Evolutionary conservation across 2,329 filamentous ascomycete species (phyloP), one percentile per base, ranked within the genome.

Genomic region (Penicillium glabrum): DNA sequence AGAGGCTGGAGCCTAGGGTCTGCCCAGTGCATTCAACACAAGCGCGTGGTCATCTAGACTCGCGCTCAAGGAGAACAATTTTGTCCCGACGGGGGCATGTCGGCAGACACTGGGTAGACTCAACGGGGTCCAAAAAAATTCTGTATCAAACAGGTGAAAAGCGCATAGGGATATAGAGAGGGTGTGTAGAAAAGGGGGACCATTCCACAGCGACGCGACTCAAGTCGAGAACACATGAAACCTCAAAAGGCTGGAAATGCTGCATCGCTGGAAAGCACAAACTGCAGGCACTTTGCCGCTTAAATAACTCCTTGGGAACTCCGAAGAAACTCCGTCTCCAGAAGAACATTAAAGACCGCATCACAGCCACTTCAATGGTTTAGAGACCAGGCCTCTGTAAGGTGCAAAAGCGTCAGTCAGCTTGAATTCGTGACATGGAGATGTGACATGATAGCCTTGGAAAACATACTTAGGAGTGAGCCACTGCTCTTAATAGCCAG

Each of bases 261-360:
- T 57, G 51, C 48, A 52, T 53, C 57, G 62, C 55, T 63, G 54
- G 19, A 66, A 62, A 59, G 56, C 61, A 63, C 39, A 46, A 46
- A 49, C 8, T 35, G 55, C 35, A 52, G 24, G 51, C 35, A 50
- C 54, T 58, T 44, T 51, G 50, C 37, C 35, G 58, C 51, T 29
- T 46, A 50, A 23, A 47, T 19, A 63, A 64, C 60, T 57, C 59
- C 60, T 19, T 37, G 35, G 43, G 41, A 61, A 64, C 60, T 57
- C 59, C 60, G 23, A 35, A 35, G 43, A 46, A 61, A 46, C 49
- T 57, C 51, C 61, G 54, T 47, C 51, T 56, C 43, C 51, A 35
- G 45, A 24, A 45, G 43, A 41, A 55, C 26, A 39, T 54, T 39
- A 31, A 54, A 33, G 26, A 52, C 55, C 50, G 27, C 29, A 52